Conservation (phyloP, 2,329 filamentous ascomycete species). For the Trichoderma cornu-damae region DNA sequence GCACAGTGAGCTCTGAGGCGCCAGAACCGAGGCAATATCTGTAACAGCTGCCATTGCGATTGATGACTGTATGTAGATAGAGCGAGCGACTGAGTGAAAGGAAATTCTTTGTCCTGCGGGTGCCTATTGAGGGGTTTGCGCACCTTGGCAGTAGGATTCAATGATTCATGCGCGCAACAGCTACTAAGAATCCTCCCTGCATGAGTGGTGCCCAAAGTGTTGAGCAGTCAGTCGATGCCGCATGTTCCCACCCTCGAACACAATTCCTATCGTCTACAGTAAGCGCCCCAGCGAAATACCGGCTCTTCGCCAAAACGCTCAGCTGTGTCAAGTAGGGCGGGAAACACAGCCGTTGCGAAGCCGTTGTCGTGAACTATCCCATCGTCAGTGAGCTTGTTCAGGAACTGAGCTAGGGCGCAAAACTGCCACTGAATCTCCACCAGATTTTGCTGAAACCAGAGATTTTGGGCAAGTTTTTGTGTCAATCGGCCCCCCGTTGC, state of each 20-base stretch:
- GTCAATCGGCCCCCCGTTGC: not conserved
- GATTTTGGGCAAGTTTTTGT: not conserved
- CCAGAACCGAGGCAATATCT: not conserved
- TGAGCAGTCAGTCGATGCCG: no score
- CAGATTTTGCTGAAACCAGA: not conserved
- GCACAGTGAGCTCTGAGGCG: not conserved
- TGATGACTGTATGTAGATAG: not conserved
- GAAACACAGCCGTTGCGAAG: not conserved
- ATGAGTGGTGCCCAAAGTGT: no score
- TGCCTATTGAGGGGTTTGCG: not conserved
- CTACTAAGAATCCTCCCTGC: no score
- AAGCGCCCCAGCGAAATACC: no score
- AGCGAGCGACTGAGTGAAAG: no score
- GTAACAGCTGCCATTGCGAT: not conserved
- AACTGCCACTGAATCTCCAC: not conserved
- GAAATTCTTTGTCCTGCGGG: no score
- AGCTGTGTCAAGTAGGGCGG: no score
- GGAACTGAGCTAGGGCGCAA: not conserved
- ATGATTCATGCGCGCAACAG: no score
- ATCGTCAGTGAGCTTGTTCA: not conserved
- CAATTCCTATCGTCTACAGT: no score
- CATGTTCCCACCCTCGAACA: no score
- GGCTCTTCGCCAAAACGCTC: no score
- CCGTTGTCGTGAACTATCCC: not conserved
- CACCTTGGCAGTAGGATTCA: not conserved